Evolutionary conservation across 2,329 filamentous ascomycete genomes (phyloP).

Genomic region (Cladophialophora chaetospira): DNA sequence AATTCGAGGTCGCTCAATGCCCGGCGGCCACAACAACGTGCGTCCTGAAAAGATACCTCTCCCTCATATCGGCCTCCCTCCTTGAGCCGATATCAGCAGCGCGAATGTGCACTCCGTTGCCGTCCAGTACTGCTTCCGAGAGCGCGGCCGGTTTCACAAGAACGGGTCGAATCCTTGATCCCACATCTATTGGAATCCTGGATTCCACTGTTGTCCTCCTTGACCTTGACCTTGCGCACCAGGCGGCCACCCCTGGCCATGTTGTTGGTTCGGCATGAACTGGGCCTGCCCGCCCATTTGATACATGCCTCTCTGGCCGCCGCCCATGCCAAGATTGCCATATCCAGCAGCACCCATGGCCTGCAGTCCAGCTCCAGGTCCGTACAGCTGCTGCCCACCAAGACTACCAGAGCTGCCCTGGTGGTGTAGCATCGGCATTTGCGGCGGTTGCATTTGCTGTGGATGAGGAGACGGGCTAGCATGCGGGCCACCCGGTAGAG

Average conservation of each 20-base stretch:
- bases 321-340: slow-evolving; percentile 26
- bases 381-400: slow-evolving; percentile 31
- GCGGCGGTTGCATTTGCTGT: slow-evolving; percentile 34
- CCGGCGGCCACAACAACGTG: too few relatives aligned
- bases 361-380: slow-evolving; percentile 32
- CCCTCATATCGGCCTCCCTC: too few relatives aligned
- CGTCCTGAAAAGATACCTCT: too few relatives aligned
- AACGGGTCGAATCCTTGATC: too few relatives aligned
- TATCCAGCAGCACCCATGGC: slow-evolving; percentile 32
- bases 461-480: slow-evolving; percentile 30
- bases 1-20: neutral
- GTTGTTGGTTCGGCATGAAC: slow-evolving; percentile 31
- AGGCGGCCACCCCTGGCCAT: slow-evolving; percentile 29
- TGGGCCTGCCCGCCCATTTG: slow-evolving; percentile 27
- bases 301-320: slow-evolving; percentile 27
- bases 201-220: slow-evolving; percentile 28
- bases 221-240: slow-evolving; percentile 26
- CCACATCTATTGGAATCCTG: slow-evolving; percentile 23
- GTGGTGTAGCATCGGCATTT: slow-evolving; percentile 33
- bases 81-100: too few relatives aligned
- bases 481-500: slow-evolving; percentile 27
- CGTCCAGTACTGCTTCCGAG: too few relatives aligned
- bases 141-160: too few relatives aligned
- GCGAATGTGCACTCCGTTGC: too few relatives aligned
- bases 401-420: slow-evolving; percentile 26